Evolutionary conservation across 2,329 filamentous ascomycete species (phyloP), one percentile per base, ranked within the genome.

Genomic region (Colletotrichum sidae): DNA sequence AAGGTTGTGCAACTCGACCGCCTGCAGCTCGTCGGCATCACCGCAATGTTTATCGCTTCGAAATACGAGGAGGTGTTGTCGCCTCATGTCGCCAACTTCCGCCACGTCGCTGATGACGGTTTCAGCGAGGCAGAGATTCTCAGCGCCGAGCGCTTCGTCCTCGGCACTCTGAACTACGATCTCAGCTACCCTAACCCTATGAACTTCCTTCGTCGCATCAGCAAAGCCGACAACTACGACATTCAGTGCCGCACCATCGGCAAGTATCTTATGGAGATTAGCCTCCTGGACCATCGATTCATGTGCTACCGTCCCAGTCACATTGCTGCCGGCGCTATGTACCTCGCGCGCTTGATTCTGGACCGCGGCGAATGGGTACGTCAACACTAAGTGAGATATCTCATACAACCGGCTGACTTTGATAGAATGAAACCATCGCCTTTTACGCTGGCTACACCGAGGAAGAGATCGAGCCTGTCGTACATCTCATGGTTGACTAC

Each of bases 1-100:
- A 97, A 98, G 84, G 91, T 97, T 38, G 96, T 99, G 50, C 93
- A 97, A 80, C 89, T 99, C 51, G 95, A 98, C 78, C 94, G 94
- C 68, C 90, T 99, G 6, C 96, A 99, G 80, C 87, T 99, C 8
- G 96, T 99, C 64, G 96, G 96, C 74, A 94, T 98, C 74, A 97
- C 96, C 33, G 96, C 95, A 78, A 98, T 99, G 96, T 98, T 98
- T 83, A 97, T 98, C 75, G 96, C 96, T 11, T 96, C 95, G 75
- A 99, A 99, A 83, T 99, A 98, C 77, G 95, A 99, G 80, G 96
- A 99, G 78, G 94, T 99, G 54, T 87, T 99, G 55, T 98, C 96
- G 10, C 96, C 96, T 50, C 95, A 98, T 72, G 94, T 99, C 44
- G 91, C 92, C 77, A 97, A 97, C 85, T 99, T 99, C 85, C 92